Base-by-base conservation (phyloP, 768 basidiomycete species). In the Cytidiella melzeri region DNA sequence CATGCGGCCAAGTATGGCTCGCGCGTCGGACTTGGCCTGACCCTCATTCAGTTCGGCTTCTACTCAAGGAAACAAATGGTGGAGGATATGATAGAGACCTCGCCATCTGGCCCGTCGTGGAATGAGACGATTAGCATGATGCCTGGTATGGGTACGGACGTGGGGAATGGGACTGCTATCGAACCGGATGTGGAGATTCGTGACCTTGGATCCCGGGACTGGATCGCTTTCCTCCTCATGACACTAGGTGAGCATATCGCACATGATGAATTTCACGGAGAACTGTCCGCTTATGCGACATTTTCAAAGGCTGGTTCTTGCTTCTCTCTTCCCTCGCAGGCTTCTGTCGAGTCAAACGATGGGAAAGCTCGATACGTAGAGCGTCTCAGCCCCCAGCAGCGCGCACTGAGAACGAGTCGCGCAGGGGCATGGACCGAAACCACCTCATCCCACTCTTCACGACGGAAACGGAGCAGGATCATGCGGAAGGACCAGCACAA, bases 1-100 rank as follows among this genome's bases (percentile, higher is more conserved):
- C 94, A 98, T 62, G 92, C 96, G 0, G 90, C 87, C 52, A 94
- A 93, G 65, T 90, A 80, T 62, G 96, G 96, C 43, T 92, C 91
- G 13, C 85, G 92, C 39, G 92, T 92, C 0, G 95, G 95, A 25
- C 80, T 99, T n/a, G 95, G 95, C 15, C 75, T 96, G 57, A 98
- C 92, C 0, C 72, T 97, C 52, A 94, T 97, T 55, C 95, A 97
- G 61, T 91, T 84, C 57, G 95, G 94, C 1, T 80, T 94, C 59
- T 48, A 60, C 48, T 45, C 53, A 54, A 47, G 52, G 54, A 26
- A 47, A 40, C 52, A 46, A 15, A 13, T 20, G 12, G 50, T 37
- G 28, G 52, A 46, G 43, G 50, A 49, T 36, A 19, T 53, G 26
- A 40, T 50, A 41, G 52, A 52, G 37, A 52, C 51, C 23, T 43